Evolutionary conservation across 208 protist species (phyloP), one percentile per base, ranked within the genome.

Genomic region (Jaenimonas drosophilae): DNA sequence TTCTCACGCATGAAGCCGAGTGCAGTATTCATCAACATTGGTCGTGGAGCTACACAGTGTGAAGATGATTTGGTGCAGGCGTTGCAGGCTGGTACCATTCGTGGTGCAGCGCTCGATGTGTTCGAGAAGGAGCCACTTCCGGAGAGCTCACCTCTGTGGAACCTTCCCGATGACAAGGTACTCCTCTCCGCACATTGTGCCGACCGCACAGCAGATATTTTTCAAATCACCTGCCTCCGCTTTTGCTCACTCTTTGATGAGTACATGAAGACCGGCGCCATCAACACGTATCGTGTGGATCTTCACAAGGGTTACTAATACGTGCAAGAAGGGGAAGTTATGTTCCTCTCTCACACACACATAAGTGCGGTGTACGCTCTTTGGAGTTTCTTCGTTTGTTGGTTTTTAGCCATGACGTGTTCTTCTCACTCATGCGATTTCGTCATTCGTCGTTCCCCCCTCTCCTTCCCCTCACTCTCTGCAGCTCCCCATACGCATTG

Each of bases 1-100:
- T 91, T 94, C 53, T 43, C 48, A 29, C 60, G 69, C 36, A 94
- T 94, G 86, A 82, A 83, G 74, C 70, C 60, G 54, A 70, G 32
- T 17, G 73, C 75, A 16, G 55, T 86, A 26, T 91, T 86, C 69
- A 86, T 94, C 69, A 91, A 84, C 56, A 90, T 91, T 52, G 82
- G 86, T 32, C 70, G 86, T 4, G 86, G 86, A 36, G 32, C 49
- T 37, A 81, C 76, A 29, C 72, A 83, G 52, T 57, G 59, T 36
- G 86, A 91, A 43, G 57, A 46, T 3, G 79, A 85, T 49, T 42
- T 94, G 19, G 33, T 56, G n/a, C 53, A 68, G 20, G 86, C 81
- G 7, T 60, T 94, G 14, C 46, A 75, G 14, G 56, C 40, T 2
- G 70, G 64, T 32, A 56, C 54, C n/a, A 89, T 94, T 25, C 58